A percentile compares a stretch with the other conserved stretches of the same genome.
phyloP scores from a whole-genome alignment of 2,329 filamentous ascomycete genomes.

The Trichoderma polysporum region DNA sequence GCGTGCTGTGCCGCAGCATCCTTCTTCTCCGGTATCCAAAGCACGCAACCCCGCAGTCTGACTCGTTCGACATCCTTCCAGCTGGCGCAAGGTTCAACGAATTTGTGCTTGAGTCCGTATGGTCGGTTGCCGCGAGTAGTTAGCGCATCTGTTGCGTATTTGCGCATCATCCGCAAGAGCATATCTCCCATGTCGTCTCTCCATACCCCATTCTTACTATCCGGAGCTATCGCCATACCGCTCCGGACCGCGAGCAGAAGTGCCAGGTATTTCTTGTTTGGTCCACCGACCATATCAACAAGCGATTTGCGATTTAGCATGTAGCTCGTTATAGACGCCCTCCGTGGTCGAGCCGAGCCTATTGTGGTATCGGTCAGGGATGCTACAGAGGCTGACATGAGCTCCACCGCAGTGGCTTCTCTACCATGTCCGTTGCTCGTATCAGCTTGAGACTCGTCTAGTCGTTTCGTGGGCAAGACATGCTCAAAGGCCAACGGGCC shows the following conservation, averaged over 20 bases:
- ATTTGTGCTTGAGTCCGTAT: conserved; percentile 36
- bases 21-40: conserved; percentile 40
- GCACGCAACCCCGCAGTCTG: conserved; percentile 45
- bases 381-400: not conserved
- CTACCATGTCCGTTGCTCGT: not conserved
- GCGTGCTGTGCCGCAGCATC: conserved; percentile 41
- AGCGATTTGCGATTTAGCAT: conserved; percentile 32
- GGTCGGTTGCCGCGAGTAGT: conserved; percentile 26
- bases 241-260: conserved; percentile 27
- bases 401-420: not conserved
- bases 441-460: conserved; percentile 4
- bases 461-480: conserved; percentile 24
- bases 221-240: conserved; percentile 30
- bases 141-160: conserved; percentile 47
- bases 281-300: conserved; percentile 29
- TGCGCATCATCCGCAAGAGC: conserved; percentile 51
- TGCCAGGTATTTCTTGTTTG: conserved; percentile 22
- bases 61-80: conserved; percentile 46
- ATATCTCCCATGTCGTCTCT: conserved; percentile 57
- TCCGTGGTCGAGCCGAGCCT: conserved; percentile 10
- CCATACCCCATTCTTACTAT: conserved; percentile 27
- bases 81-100: conserved; percentile 40
- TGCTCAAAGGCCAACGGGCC: conserved; percentile 38
- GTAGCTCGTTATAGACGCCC: conserved; percentile 31
- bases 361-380: not conserved